Percentiles rank a stretch among this genome's conserved stretches.
phyloP scores from a whole-genome alignment of 1,139 yeast genomes.

The Candida sanyaensis region DNA sequence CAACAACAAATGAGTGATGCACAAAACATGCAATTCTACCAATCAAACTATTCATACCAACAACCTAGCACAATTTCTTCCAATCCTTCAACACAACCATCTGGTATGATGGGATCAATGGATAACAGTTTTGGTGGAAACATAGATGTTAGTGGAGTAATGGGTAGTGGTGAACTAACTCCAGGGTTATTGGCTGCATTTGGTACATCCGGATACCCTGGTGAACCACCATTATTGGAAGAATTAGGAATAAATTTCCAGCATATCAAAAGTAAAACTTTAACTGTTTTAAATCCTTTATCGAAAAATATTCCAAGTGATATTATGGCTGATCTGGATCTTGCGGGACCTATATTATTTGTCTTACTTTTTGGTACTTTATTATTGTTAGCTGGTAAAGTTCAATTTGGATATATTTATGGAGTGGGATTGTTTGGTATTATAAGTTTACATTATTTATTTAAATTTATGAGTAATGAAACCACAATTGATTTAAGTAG shows the following conservation, averaged over 20 bases:
- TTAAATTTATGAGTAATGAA: conserved; percentile 78
- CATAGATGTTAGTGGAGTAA: conserved; percentile 47
- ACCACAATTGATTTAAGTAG: conserved; percentile 63
- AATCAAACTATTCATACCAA: conserved; percentile 39
- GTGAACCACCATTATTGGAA: conserved; percentile 89
- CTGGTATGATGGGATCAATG: conserved; percentile 35
- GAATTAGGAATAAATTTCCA: conserved; percentile 91
- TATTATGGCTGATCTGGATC: conserved; percentile 85
- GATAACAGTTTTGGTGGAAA: conserved; percentile 39
- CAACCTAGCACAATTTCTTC: conserved; percentile 19
- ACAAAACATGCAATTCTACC: conserved; percentile 50
- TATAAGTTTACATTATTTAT: conserved; percentile 75
- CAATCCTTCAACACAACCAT: conserved; percentile 5
- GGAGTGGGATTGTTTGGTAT: conserved; percentile 96
- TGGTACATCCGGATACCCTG: conserved; percentile 90
- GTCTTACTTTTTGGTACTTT: conserved; percentile 87
- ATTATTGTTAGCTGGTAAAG: conserved; percentile 82
- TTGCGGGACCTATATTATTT: conserved; percentile 94
- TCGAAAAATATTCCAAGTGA: conserved; percentile 62
- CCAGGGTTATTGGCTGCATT: conserved; percentile 88
- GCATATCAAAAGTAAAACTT: conserved; percentile 83
- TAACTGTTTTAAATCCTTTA: conserved; percentile 82
- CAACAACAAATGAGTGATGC: conserved; percentile 37
- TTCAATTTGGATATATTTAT: conserved; percentile 94
- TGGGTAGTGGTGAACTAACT: conserved; percentile 60